These are phyloP conservation scores for Diaporthe nobilis DNA, from an alignment of 2,329 filamentous ascomycete genomes.

Conservation along the genomic window DNA sequence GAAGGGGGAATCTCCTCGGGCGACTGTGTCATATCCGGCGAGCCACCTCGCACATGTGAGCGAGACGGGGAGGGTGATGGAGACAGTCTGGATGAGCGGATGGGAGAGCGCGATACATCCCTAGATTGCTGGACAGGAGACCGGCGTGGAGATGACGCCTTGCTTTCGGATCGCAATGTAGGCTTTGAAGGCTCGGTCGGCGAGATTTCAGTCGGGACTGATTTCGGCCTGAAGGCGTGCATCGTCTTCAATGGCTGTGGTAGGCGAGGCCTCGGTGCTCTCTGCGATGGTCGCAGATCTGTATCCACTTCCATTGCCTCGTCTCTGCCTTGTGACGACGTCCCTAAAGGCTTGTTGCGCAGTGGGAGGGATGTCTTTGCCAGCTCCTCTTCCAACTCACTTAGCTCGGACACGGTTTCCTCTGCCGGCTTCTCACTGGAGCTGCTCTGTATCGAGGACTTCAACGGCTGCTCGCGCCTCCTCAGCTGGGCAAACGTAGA, in stretches of 20 bases:
- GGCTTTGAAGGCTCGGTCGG: conserved; percentile 24
- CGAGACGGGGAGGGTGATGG: conserved; percentile 36
- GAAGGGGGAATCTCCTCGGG: conserved; percentile 43
- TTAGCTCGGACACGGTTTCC: conserved; percentile 63
- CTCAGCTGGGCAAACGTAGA: conserved; percentile 45
- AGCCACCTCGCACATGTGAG: neutral
- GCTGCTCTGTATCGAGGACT: conserved; percentile 19
- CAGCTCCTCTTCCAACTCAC: conserved; percentile 66
- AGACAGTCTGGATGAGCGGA: neutral
- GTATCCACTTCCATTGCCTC: neutral
- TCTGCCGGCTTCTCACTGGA: conserved; percentile 43
- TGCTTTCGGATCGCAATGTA: neutral
- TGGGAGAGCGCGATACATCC: neutral
- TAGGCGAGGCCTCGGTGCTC: neutral
- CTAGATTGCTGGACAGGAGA: neutral
- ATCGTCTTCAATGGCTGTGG: conserved; percentile 35
- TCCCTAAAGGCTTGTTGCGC: neutral
- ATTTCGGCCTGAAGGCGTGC: conserved; percentile 34
- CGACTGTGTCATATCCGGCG: conserved; percentile 22
- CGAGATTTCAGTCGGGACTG: conserved; percentile 29
- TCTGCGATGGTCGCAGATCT: neutral
- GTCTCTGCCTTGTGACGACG: neutral
- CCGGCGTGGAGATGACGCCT: conserved; percentile 2
- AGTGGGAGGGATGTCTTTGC: conserved; percentile 43
- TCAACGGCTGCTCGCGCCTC: neutral